Evolutionary conservation across 768 basidiomycete genomes (phyloP), one percentile per base, ranked within the genome.

Genomic region (Lactarius tabidus): DNA sequence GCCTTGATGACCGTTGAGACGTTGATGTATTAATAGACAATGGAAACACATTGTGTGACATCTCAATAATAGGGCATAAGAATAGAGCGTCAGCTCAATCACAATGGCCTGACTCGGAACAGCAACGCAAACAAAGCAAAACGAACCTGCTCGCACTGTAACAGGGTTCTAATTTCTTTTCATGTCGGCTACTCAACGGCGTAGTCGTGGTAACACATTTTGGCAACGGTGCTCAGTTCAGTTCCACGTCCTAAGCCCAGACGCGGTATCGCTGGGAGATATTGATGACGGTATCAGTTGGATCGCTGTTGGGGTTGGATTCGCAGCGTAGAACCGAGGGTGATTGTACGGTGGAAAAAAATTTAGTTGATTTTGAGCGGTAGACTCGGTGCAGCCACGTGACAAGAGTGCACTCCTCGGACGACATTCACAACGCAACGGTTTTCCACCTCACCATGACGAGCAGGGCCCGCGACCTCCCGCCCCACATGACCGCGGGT

Each of bases 381-480:
- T n/a, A n/a, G n/a, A n/a, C 53, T 52, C 57, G 18, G 31, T 54
- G 33, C 36, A 48, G 28, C 23, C 65, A 66, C 65, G 65, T 66
- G 65, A 66, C 52, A 39, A 8, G 28, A 3, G n/a, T n/a, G n/a
- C 17, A 15, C 31, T 12, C 39, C 33, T 33, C 33, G 17, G 59
- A 35, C 35, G 9, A 35, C 51, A 29, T 26, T 48, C 57, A 62
- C 56, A 31, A 33, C 51, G 5, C 56, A 31, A 33, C 51, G 5
- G 57, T 45, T 29, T 52, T 43, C 51, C 26, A 59, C 38, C 33
- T 57, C 28, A 48, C 48, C 35, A 66, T 66, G 65, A 62, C 65
- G 51, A 66, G 65, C 61, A 66, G 58, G 52, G 39, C 55, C 8
- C 65, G 51, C 33, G 65, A 66, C 33, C 56, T 33, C 51, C 65